Percentiles rank a stretch among this genome's conserved stretches.
These are phyloP conservation scores for Penicillium sclerotiorum DNA, from an alignment of 2,329 filamentous ascomycete species.

Conservation along the genomic window DNA sequence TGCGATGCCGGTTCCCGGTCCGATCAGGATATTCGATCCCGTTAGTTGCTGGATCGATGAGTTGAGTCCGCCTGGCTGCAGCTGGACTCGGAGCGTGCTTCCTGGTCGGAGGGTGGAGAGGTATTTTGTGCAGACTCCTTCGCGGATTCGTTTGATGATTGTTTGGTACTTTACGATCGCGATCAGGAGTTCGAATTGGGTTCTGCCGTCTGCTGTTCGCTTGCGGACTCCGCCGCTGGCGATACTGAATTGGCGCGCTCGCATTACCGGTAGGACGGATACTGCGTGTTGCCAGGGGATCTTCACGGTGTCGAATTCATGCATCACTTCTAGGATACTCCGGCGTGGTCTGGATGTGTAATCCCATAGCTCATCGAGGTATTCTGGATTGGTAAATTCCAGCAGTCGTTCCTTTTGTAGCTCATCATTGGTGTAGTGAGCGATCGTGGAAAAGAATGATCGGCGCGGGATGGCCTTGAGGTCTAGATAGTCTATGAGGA, in stretches of 20 bases:
- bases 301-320: slow-evolving; percentile 83
- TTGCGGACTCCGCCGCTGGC: slow-evolving; percentile 68
- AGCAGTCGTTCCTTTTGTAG: slow-evolving; percentile 78
- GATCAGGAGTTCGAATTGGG: slow-evolving; percentile 71
- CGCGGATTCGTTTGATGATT: slow-evolving; percentile 77
- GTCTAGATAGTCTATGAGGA: slow-evolving; percentile 83
- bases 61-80: slow-evolving; percentile 57
- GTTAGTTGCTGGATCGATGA: slow-evolving; percentile 50
- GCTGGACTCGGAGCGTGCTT: slow-evolving; percentile 61
- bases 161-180: slow-evolving; percentile 92
- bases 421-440: slow-evolving; percentile 70
- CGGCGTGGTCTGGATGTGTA: slow-evolving; percentile 89
- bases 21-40: slow-evolving; percentile 73
- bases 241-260: slow-evolving; percentile 93
- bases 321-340: slow-evolving; percentile 87
- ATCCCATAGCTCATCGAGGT: slow-evolving; percentile 90
- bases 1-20: slow-evolving; percentile 83
- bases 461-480: slow-evolving; percentile 87
- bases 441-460: slow-evolving; percentile 78
- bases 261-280: slow-evolving; percentile 75
- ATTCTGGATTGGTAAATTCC: slow-evolving; percentile 79
- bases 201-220: slow-evolving; percentile 38
- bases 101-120: slow-evolving; percentile 65
- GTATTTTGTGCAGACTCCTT: slow-evolving; percentile 90
- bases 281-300: slow-evolving; percentile 75